Conservation (phyloP, 805 yeast species). For the Maudiozyma serrabonitensis region DNA sequence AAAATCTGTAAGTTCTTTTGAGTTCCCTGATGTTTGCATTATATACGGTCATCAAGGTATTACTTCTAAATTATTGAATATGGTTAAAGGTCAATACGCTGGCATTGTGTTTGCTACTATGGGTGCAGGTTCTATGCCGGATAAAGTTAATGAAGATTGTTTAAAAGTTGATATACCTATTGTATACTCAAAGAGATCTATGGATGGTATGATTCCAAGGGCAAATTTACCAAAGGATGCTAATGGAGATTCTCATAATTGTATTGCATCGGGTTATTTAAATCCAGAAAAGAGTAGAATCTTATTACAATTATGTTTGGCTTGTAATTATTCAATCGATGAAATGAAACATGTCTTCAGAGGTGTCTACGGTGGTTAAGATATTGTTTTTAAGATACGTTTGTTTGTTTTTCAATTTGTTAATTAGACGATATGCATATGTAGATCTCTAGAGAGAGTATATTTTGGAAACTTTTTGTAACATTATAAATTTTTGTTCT, state of each 20-base stretch:
- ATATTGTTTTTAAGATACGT: background rate
- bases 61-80: slow-evolving; percentile 37
- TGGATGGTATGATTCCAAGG: slow-evolving; percentile 61
- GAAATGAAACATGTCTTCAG: slow-evolving; percentile 38
- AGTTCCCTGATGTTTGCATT: slow-evolving; percentile 37
- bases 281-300: slow-evolving; percentile 59
- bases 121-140: slow-evolving; percentile 62
- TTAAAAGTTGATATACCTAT: slow-evolving; percentile 40
- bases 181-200: slow-evolving; percentile 55
- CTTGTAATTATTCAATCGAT: slow-evolving; percentile 30
- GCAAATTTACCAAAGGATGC: slow-evolving; percentile 35
- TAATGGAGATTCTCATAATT: slow-evolving; percentile 28
- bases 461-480: background rate
- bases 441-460: background rate
- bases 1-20: slow-evolving; percentile 5
- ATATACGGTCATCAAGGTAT: slow-evolving; percentile 56
- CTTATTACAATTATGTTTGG: slow-evolving; percentile 45
- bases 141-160: slow-evolving; percentile 37
- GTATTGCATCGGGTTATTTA: slow-evolving; percentile 54
- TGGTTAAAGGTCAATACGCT: slow-evolving; percentile 38
- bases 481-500: too few species aligned
- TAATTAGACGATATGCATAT: background rate
- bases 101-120: slow-evolving; percentile 60
- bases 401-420: too few species aligned
- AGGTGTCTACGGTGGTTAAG: slow-evolving; percentile 44